Percentiles rank a stretch among this genome's conserved stretches.
phyloP scores from a whole-genome alignment of 805 yeast species.

The Saccharomycopsis sp. region DNA sequence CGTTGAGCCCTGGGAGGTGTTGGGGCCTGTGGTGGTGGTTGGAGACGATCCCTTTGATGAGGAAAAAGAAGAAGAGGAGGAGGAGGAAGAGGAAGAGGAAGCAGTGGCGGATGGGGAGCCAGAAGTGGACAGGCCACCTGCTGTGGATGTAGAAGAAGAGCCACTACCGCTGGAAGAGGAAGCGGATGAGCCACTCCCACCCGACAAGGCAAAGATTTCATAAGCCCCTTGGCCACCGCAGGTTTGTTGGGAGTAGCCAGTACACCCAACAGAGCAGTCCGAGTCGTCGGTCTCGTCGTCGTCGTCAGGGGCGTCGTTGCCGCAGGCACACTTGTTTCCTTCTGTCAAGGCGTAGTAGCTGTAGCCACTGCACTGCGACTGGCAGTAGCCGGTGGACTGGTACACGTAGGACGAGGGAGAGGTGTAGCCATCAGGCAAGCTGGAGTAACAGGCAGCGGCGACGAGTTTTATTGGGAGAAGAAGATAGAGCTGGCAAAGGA shows the following conservation, averaged over 20 bases:
- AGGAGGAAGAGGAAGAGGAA: not conserved
- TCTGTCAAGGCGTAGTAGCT: slow-evolving; percentile 32
- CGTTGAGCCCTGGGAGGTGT: slow-evolving; percentile 10
- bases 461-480: too few species aligned
- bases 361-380: slow-evolving; percentile 27
- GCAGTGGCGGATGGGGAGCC: slow-evolving; percentile 1
- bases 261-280: slow-evolving; percentile 29
- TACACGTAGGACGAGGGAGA: slow-evolving; percentile 25
- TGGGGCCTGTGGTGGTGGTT: slow-evolving; percentile 3
- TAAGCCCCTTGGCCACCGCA: slow-evolving; percentile 34
- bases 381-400: slow-evolving; percentile 30
- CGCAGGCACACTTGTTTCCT: slow-evolving; percentile 34
- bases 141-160: slow-evolving; percentile 4
- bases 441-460: slow-evolving; percentile 27
- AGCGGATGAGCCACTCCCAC: not conserved
- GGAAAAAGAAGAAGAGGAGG: slow-evolving; percentile 4
- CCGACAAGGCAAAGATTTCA: slow-evolving; percentile 10
- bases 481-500: too few species aligned
- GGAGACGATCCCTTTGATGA: slow-evolving; percentile 1
- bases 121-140: slow-evolving; percentile 1
- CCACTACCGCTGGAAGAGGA: not conserved
- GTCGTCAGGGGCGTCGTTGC: slow-evolving; percentile 15
- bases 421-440: slow-evolving; percentile 26
- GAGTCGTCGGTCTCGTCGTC: slow-evolving; percentile 16
- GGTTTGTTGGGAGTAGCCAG: slow-evolving; percentile 29